phyloP scores from a whole-genome alignment of 352 stramenopile species.

The Phytophthora lateralis region DNA sequence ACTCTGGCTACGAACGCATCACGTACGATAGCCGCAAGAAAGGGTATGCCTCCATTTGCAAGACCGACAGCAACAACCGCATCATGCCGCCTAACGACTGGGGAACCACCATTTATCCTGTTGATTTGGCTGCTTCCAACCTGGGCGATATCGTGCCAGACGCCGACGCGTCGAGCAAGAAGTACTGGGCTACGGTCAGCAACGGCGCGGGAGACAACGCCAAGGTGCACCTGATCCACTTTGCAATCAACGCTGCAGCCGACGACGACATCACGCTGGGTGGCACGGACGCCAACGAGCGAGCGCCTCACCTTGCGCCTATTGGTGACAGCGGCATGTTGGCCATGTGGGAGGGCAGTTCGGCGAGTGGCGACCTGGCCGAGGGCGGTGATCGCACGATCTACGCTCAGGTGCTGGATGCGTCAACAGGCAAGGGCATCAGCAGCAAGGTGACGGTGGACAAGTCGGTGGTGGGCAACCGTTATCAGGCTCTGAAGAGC shows the following conservation, averaged over 20 bases:
- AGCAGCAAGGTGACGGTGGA: conserved; percentile 40
- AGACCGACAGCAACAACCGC: conserved; percentile 76
- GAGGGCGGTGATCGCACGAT: conserved; percentile 37
- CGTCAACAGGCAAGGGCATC: conserved; percentile 33
- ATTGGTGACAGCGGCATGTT: conserved; percentile 52
- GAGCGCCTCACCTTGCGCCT: conserved; percentile 46
- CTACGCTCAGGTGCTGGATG: conserved; percentile 50
- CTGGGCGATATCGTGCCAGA: conserved; percentile 59
- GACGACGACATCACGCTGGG: conserved; percentile 61
- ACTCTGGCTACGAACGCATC: conserved; percentile 66
- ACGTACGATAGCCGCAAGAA: conserved; percentile 54
- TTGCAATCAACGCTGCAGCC: conserved; percentile 46
- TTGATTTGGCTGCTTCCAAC: conserved; percentile 53
- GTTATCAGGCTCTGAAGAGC: conserved; percentile 52
- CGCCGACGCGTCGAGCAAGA: conserved; percentile 26
- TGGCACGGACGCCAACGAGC: conserved; percentile 55
- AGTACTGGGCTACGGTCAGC: conserved; percentile 70
- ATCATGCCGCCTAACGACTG: conserved; percentile 67
- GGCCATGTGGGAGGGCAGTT: conserved; percentile 56
- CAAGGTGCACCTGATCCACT: conserved; percentile 65
- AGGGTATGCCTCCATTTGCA: conserved; percentile 59
- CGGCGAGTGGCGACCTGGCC: conserved; percentile 40
- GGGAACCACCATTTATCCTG: conserved; percentile 59
- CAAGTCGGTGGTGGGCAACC: conserved; percentile 43
- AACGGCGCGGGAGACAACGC: conserved; percentile 55